Evolutionary conservation across 306 rosid genomes (phyloP).

Genomic region (Crotalaria pallida): DNA sequence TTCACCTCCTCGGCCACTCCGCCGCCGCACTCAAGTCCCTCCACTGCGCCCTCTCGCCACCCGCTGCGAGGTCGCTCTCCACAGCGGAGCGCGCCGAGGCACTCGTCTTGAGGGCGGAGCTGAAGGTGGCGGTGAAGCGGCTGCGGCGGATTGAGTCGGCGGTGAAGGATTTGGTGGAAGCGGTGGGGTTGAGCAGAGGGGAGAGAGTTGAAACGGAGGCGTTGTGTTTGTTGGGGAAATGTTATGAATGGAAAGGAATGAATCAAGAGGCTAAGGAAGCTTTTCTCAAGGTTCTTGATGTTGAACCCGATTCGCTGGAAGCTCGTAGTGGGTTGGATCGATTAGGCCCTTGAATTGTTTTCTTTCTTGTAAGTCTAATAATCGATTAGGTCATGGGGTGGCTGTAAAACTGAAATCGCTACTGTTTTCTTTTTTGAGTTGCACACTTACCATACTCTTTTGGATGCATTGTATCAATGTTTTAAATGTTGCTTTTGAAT

Average conservation of each 20-base stretch:
- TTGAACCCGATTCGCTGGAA: constrained; percentile 32
- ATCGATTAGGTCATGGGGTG: too few species aligned
- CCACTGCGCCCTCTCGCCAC: constrained; percentile 41
- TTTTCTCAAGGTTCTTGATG: constrained; percentile 30
- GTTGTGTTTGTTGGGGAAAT: constrained; percentile 51
- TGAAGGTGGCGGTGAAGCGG: constrained; percentile 46
- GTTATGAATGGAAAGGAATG: constrained; percentile 62
- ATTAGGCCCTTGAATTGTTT: constrained; percentile 12
- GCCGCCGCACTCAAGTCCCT: constrained; percentile 43
- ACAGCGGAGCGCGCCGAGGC: constrained; percentile 35
- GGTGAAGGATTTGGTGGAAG: constrained; percentile 46
- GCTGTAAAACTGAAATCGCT: too few species aligned
- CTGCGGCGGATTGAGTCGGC: constrained; percentile 62
- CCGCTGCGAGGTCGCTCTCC: constrained; percentile 37
- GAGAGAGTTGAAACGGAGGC: constrained; percentile 11
- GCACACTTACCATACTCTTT: too few species aligned
- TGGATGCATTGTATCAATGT: too few species aligned
- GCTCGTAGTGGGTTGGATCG: constrained; percentile 39
- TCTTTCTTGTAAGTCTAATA: too few species aligned
- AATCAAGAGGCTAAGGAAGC: constrained; percentile 37
- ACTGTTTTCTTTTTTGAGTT: too few species aligned
- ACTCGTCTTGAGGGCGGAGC: constrained; percentile 49
- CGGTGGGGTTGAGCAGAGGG: constrained; percentile 24
- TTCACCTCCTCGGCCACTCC: constrained; percentile 36
- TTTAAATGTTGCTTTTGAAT: too few species aligned